Evolutionary conservation across 805 yeast species (phyloP).

Genomic region (Lachancea meyersii): DNA sequence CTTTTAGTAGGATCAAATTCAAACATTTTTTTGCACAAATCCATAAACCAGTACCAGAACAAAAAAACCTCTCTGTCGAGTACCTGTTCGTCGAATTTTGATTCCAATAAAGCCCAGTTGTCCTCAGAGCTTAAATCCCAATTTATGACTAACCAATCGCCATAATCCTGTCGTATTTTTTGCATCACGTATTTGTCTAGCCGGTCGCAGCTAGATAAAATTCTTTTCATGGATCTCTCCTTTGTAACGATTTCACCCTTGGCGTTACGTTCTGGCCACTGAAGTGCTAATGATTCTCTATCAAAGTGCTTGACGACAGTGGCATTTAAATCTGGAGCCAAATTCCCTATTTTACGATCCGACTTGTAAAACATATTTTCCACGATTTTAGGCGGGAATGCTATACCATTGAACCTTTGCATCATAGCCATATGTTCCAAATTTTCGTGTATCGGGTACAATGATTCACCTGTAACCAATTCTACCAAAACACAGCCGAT

Average conservation of each 20-base stretch:
- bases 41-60: constrained; percentile 80
- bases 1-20: constrained; percentile 67
- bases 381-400: constrained; percentile 37
- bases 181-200: constrained; percentile 28
- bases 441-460: constrained; percentile 92
- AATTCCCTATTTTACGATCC: constrained; percentile 28
- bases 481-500: constrained; percentile 91
- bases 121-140: constrained; percentile 29
- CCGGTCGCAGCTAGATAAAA: constrained; percentile 27
- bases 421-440: constrained; percentile 92
- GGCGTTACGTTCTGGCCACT: constrained; percentile 30
- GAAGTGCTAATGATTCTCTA: constrained; percentile 16
- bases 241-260: constrained; percentile 26
- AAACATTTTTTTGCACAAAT: constrained; percentile 58
- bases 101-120: constrained; percentile 27
- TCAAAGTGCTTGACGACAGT: constrained; percentile 32
- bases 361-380: constrained; percentile 32
- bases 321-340: constrained; percentile 29
- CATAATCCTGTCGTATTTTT: constrained; percentile 25
- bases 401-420: constrained; percentile 65
- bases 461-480: constrained; percentile 85
- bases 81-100: constrained; percentile 15
- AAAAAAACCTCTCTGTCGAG: constrained; percentile 55
- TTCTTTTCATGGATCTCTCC: constrained; percentile 28
- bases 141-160: constrained; percentile 25